Conservation (phyloP, 2,329 filamentous ascomycete species). For the Ascochyta lentis region DNA sequence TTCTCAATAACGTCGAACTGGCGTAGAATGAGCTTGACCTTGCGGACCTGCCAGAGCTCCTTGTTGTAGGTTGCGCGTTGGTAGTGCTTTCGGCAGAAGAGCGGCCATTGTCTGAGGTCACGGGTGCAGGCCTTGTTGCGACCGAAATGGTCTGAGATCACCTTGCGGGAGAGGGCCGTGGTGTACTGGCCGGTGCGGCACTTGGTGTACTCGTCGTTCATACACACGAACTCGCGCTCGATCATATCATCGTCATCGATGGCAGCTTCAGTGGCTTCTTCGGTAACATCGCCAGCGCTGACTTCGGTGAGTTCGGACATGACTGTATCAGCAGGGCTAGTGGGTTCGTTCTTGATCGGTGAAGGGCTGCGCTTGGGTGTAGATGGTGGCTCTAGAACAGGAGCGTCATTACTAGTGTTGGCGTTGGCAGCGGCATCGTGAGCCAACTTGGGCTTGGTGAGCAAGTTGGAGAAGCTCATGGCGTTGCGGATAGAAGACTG, state of each 20-base stretch:
- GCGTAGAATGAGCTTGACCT: constrained; percentile 41
- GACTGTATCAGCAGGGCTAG: constrained; percentile 11
- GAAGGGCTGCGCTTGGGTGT: constrained; percentile 11
- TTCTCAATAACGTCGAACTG: constrained; percentile 44
- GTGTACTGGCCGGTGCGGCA: constrained; percentile 47
- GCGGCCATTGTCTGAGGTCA: constrained; percentile 41
- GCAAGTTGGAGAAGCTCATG: constrained; percentile 37
- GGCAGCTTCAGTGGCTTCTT: not conserved
- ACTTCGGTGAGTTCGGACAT: constrained; percentile 11
- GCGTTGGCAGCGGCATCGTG: not conserved
- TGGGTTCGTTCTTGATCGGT: constrained; percentile 1
- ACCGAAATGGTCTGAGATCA: constrained; percentile 50
- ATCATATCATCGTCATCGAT: constrained; percentile 12
- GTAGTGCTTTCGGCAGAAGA: constrained; percentile 51
- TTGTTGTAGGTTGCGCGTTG: constrained; percentile 50
- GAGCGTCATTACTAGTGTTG: not conserved
- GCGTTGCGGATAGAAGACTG: constrained; percentile 22
- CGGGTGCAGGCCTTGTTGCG: constrained; percentile 49
- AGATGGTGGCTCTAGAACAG: constrained; percentile 6
- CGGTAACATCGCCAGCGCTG: not conserved
- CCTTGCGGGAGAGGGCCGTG: constrained; percentile 44
- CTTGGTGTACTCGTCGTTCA: constrained; percentile 38
- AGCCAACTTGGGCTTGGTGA: constrained; percentile 8
- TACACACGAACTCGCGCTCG: constrained; percentile 41
- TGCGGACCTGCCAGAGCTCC: constrained; percentile 44